Evolutionary conservation across 2,329 filamentous ascomycete genomes (phyloP).

Genomic region (Coccinonectria pachysandricola): DNA sequence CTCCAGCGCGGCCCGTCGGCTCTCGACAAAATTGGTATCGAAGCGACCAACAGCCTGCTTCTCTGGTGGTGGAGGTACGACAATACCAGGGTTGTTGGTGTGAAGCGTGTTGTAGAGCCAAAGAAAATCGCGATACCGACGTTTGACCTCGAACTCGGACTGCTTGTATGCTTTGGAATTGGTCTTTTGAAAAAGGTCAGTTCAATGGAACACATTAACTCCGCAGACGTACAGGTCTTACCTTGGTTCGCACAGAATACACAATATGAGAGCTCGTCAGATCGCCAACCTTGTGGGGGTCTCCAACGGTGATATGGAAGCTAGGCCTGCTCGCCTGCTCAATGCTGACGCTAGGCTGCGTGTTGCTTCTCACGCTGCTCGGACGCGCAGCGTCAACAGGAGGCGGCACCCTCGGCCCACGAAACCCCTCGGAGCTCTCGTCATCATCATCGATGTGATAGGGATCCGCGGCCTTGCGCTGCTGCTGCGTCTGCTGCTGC

Average conservation of each 20-base stretch:
- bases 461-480: constrained; percentile 40
- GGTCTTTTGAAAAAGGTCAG: no score
- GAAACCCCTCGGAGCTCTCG: constrained; percentile 49
- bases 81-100: constrained; percentile 86
- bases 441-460: constrained; percentile 64
- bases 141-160: constrained; percentile 83
- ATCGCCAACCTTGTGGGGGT: constrained; percentile 96
- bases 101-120: constrained; percentile 96
- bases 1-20: constrained; percentile 79
- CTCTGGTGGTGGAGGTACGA: constrained; percentile 91
- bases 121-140: constrained; percentile 90
- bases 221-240: no score
- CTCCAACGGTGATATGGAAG: constrained; percentile 85
- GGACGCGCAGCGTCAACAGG: constrained; percentile 49
- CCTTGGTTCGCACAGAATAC: constrained; percentile 89
- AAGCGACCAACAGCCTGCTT: constrained; percentile 97
- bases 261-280: constrained; percentile 95
- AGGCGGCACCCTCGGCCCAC: constrained; percentile 53
- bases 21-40: constrained; percentile 93
- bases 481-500: constrained; percentile 26
- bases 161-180: constrained; percentile 93
- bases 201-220: no score
- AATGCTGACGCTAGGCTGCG: constrained; percentile 71
- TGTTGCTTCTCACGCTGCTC: constrained; percentile 40
- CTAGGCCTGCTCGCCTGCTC: constrained; percentile 89